Evolutionary conservation across 139 green algal species (phyloP), one percentile per base, ranked within the genome.

Genomic region (Diplosphaera chodatii): DNA sequence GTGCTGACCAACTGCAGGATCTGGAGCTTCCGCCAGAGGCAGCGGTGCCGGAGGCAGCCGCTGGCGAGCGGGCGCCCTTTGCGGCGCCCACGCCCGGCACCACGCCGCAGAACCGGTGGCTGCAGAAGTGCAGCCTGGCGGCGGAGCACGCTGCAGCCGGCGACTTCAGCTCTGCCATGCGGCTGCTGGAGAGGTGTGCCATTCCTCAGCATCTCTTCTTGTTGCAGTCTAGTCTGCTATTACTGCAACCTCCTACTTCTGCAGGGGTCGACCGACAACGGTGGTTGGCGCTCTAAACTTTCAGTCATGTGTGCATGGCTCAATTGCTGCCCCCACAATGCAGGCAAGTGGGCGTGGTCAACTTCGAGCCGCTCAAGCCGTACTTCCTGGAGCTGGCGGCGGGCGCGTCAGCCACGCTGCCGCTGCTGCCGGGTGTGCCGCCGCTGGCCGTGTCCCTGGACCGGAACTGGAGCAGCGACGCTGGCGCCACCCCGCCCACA

Each of bases 81-180:
- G 80, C 89, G 25, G 82, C 88, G 27, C 92, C 92, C 59, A 87
- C 82, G 23, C 79, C 90, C 22, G 95, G 95, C 34, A 77, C 90
- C 22, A 81, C 92, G 0, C 71, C 86, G 28, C 69, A 68, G 1
- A 87, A 96, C 80, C 83, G 86, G 29, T 99, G 95, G 95, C 77
- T 91, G 56, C 86, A 93, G 65, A 89, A 89, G 71, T 89, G 85
- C 77, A 82, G 70, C 6, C 75, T 95, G 41, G 82, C 89, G 28
- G 93, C 85, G 32, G 91, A 98, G 75, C 88, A 93, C 65, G 84
- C 73, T 1, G 92, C 93, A 5, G 93, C 92, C 29, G 94, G 93
- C 34, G 83, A 86, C 22, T 97, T 98, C 71, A 82, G 90, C 68
- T 85, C 79, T 4, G 94, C 94, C 33, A 97, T 98, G 91, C 90